Evolutionary conservation across 192 early-diverging fungal species (phyloP).

Genomic region (Podila clonocystis): DNA sequence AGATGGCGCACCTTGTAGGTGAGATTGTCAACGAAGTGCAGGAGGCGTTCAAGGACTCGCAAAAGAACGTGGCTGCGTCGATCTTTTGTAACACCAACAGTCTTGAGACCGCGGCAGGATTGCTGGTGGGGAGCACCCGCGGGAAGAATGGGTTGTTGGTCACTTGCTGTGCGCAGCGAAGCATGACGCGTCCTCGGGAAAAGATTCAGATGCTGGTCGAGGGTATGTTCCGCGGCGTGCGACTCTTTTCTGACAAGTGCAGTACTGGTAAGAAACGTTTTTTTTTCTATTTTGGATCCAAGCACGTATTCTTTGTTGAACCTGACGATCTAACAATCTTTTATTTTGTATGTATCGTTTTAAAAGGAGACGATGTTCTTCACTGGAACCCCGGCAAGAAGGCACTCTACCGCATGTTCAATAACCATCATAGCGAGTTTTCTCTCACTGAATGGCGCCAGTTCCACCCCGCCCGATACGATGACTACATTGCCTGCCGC

Average conservation of each 20-base stretch:
- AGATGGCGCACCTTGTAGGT: constrained; percentile 22
- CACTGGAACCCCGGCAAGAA: constrained; percentile 40
- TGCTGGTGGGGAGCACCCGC: constrained; percentile 39
- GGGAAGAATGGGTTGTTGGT: constrained; percentile 23
- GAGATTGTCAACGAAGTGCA: constrained; percentile 25
- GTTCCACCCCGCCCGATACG: constrained; percentile 26
- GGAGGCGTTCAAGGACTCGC: constrained; percentile 9
- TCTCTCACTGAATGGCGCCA: constrained; percentile 26
- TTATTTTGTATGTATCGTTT: not conserved
- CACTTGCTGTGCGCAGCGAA: constrained; percentile 24
- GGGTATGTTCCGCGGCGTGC: constrained; percentile 32
- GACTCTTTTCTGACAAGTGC: constrained; percentile 41
- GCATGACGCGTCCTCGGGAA: constrained; percentile 23
- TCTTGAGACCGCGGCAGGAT: constrained; percentile 41
- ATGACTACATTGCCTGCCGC: constrained; percentile 26
- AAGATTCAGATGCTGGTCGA: constrained; percentile 52
- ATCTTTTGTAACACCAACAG: constrained; percentile 23
- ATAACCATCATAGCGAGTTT: constrained; percentile 31
- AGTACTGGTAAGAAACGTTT: constrained; percentile 1
- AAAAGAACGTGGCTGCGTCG: constrained; percentile 18
- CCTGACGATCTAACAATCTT: constrained; percentile 1
- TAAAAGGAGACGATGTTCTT: not conserved
- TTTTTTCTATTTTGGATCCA: not conserved
- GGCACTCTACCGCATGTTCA: constrained; percentile 44
- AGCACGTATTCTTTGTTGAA: too few species aligned